Evolutionary conservation across 257 asterid genomes (phyloP), one percentile per base, ranked within the genome.

Genomic region (Buddleja alternifolia): DNA sequence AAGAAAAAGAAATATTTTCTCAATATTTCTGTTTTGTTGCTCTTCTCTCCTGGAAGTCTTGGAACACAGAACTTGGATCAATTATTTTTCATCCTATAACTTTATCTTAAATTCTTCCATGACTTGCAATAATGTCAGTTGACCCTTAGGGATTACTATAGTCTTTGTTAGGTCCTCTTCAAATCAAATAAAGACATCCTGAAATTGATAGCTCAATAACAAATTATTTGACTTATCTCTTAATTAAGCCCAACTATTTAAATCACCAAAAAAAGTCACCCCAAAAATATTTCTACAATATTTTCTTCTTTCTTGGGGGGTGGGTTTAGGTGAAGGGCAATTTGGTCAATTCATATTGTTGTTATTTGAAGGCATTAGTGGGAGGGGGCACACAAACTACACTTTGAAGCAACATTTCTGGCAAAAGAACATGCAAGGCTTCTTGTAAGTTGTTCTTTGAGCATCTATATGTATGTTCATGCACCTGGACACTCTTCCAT

Each of bases 341-440:
- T 75, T 61, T 48, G 58, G 82, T 48, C 78, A 59, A 20, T 55
- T 60, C 40, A 40, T 10, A 44, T 4, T 14, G 6, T 42, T 60
- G 70, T 53, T 81, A 67, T 76, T 71, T 71, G 63, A 66, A 75
- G 55, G 77, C 78, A 76, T 62, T 39, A 71, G 77, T 55, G 72
- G 44, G 55, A 47, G 41, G 73, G 75, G 83, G 79, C 80, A 85
- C 67, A 55, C 73, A 77, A n/a, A 67, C 74, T 53, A 63, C 84
- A 77, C 37, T 23, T 72, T 79, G 78, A 75, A 75, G 84, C 83
- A 81, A 77, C 81, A 86, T 50, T 72, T 77, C 75, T 72, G 83
- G 76, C 86, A 81, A 42, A 67, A 73, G 87, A 81, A 83, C 83
- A 77, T 86, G 92, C 82, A 69, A 2, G 44, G 75, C 82, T 80